Base-by-base conservation (phyloP, 768 basidiomycete genomes). In the Hygrocybe punicea region DNA sequence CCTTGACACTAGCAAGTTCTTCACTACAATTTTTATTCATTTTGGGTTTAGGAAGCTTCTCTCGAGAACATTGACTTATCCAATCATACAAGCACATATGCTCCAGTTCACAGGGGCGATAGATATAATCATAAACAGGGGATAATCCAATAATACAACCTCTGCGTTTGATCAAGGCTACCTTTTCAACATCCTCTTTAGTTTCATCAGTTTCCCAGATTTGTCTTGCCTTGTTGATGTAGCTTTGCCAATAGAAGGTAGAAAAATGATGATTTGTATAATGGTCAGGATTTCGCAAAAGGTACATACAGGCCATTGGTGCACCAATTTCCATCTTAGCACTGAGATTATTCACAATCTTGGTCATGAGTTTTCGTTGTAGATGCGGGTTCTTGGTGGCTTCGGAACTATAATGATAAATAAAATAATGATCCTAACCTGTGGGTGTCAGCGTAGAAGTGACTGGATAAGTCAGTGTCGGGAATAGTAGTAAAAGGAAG, bases 181-280 rank as follows among this genome's bases (percentile, higher is more conserved):
- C 44, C 48, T 66, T 66, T 53, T 67, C 63, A 24, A 23, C 35
- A 40, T 51, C 39, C 16, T 58, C 23, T 17, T 53, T 19, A 53
- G 53, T 47, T 16, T 55, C 47, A 36, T 35, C 53, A 48, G 25
- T 19, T 34, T 57, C 19, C 56, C 65, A 68, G 1, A 24, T 46
- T 10, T 39, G 36, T 10, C 42, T 21, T 6, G 62, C 61, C 33
- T 67, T 62, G 4, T 37, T 14, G 5, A 70, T 63, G 62, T 48
- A 57, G 17, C 34, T 51, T 37, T 51, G 13, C 56, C 33, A 57
- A 33, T 51, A 57, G 29, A 57, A 57, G n/a, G 56, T 53, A 6
- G 65, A 57, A 61, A 73, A 74, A 24, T 23, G 36, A 57, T 70
- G 66, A 35, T 62, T 70, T 13, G 64, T 71, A 54, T 73, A 73